Base-by-base conservation (phyloP, 192 early-diverging fungal genomes). In the Backusella luteola region DNA sequence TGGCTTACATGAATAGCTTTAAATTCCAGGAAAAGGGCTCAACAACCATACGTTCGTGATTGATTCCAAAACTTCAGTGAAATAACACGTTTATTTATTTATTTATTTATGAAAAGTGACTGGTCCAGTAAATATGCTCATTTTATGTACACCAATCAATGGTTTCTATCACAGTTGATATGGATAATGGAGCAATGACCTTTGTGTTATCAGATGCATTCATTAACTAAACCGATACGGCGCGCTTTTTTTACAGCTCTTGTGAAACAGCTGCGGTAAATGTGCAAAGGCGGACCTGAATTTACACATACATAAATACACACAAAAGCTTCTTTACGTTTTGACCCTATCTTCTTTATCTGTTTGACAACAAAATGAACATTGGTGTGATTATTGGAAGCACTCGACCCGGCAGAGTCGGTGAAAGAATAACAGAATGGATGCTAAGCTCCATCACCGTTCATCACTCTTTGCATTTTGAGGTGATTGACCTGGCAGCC, bases 381-480 rank as follows among this genome's bases (percentile, higher is more conserved):
- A 69, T 69, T 41, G 68, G 68, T 39, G 68, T 69, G n/a, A 69
- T 69, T 38, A 23, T 69, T 38, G 68, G 36, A 41, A 69, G 68
- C 26, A 36, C 34, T 23, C 7, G 68, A 23, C 34, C 68, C 4
- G 21, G 3, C 4, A 69, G 36, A 41, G n/a, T 69, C 0, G 68
- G 68, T 4, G n/a, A 14, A 21, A 36, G 34, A 14, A 69, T 69
- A 38, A 69, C 68, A 39, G n/a, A 36, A 11, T 69, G 68, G 68
- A 23, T 69, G 19, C n/a, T 69, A 7, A 7, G 38, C 12, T 21
- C 35, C 12, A 69, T 69, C 17, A 69, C 68, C 8, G 11, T 4
- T 4, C 3, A 38, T 1, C 35, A 69, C 19, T 3, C 34, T 3
- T 14, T 69, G 5, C 21, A 69, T 3, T 69, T 69, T n/a, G 68